A percentile compares a stretch with the other conserved stretches of the same genome.
Conservation (phyloP, 1,139 yeast species). For the Schwanniomyces etchellsii region DNA sequence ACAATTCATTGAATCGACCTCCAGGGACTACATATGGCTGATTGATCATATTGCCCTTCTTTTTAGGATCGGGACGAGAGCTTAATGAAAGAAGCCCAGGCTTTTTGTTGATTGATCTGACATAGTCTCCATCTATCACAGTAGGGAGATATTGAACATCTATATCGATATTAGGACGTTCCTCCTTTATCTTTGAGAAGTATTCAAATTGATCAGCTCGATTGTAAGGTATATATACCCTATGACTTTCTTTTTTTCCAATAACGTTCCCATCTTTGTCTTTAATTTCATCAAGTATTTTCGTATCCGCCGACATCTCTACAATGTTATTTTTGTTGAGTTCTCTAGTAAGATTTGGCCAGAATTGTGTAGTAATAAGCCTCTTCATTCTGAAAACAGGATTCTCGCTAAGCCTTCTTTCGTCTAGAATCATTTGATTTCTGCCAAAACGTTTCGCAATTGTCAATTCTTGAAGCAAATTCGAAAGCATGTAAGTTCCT, state of each 20-base stretch:
- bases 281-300: conserved; percentile 54
- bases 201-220: conserved; percentile 72
- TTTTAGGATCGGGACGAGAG: conserved; percentile 46
- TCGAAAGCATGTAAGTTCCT: conserved; percentile 90
- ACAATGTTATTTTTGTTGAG: conserved; percentile 57
- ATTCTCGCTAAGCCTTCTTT: conserved; percentile 77
- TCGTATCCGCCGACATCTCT: conserved; percentile 77
- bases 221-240: conserved; percentile 72
- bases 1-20: conserved; percentile 91
- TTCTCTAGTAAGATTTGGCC: conserved; percentile 74
- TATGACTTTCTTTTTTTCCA: conserved; percentile 43
- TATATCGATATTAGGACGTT: conserved; percentile 53
- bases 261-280: conserved; percentile 28
- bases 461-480: conserved; percentile 82
- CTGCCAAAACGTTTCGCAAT: conserved; percentile 81
- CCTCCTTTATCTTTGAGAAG: conserved; percentile 48
- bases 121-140: conserved; percentile 61
- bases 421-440: conserved; percentile 72
- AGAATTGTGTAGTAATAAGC: conserved; percentile 70
- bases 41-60: conserved; percentile 51
- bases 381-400: conserved; percentile 79
- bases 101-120: conserved; percentile 67
- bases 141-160: conserved; percentile 72
- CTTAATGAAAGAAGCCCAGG: conserved; percentile 90
- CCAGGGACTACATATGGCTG: conserved; percentile 96